Evolutionary conservation across 371 early-diverging fungal species (phyloP).

Genomic region (Funneliformis caledonium): DNA sequence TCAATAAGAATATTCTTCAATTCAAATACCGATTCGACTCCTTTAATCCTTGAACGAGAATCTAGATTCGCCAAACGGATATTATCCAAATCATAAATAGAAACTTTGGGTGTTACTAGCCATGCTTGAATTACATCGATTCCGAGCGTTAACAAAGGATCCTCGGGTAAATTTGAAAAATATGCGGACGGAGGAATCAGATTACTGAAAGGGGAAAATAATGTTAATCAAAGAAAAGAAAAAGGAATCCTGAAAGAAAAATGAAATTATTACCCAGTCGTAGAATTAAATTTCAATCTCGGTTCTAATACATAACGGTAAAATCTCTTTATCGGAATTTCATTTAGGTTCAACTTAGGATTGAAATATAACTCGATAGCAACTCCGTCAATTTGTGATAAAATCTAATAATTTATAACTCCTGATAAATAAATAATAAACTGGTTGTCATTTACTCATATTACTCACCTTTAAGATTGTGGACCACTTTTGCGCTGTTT

Average conservation of each 20-base stretch:
- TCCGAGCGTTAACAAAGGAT: constrained; percentile 83
- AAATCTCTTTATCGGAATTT: constrained; percentile 82
- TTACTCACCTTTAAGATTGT: constrained; percentile 59
- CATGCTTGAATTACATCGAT: constrained; percentile 85
- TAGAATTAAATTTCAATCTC: constrained; percentile 64
- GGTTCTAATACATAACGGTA: constrained; percentile 84
- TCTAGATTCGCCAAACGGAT: constrained; percentile 66
- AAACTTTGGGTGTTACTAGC: constrained; percentile 84
- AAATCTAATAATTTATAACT: constrained; percentile 42
- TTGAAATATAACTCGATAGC: constrained; percentile 67
- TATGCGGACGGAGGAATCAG: constrained; percentile 56
- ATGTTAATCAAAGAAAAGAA: constrained; percentile 35
- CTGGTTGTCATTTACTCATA: not conserved
- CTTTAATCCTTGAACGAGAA: constrained; percentile 41
- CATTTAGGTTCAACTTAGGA: constrained; percentile 55
- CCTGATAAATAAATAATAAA: not conserved
- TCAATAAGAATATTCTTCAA: constrained; percentile 87
- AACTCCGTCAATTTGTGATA: constrained; percentile 64
- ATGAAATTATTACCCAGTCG: constrained; percentile 47
- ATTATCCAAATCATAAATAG: constrained; percentile 92
- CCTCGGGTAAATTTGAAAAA: constrained; percentile 77
- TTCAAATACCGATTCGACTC: constrained; percentile 78
- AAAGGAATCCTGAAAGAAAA: not conserved
- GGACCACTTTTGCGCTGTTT: constrained; percentile 77
- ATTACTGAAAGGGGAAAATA: not conserved